A percentile compares a stretch with the other conserved stretches of the same genome.
Conservation (phyloP, 2,329 filamentous ascomycete genomes). For the Balansia obtecta region DNA sequence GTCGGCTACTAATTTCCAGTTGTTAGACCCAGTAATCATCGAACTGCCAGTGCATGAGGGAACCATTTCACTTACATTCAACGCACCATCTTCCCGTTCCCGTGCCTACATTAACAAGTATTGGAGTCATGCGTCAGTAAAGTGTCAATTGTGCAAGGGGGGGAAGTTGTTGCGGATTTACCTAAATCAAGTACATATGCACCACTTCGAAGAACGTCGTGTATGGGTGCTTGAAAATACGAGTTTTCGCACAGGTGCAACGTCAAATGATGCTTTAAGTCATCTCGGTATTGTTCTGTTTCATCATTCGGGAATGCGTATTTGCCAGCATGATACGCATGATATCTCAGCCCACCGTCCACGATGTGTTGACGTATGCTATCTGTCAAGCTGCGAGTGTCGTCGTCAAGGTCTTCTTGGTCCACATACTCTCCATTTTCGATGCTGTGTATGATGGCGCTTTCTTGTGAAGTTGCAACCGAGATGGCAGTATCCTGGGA, state of each 20-base stretch:
- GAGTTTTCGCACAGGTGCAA: conserved; percentile 25
- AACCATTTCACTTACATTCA: conserved; percentile 27
- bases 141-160: neutral
- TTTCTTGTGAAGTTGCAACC: conserved; percentile 19
- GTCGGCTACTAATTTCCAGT: conserved; percentile 28
- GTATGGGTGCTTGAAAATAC: conserved; percentile 32
- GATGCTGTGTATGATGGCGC: conserved; percentile 18
- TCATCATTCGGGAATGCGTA: conserved; percentile 33
- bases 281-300: conserved; percentile 28
- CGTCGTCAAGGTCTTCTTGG: conserved; percentile 14
- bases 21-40: neutral
- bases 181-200: conserved; percentile 35
- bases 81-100: conserved; percentile 40
- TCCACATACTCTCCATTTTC: conserved; percentile 19
- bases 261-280: conserved; percentile 28
- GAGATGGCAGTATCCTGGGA: conserved; percentile 13
- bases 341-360: conserved; percentile 27
- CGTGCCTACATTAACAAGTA: conserved; percentile 25
- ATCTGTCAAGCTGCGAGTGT: conserved; percentile 28
- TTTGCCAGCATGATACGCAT: conserved; percentile 28
- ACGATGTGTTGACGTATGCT: conserved; percentile 31
- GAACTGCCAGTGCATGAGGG: neutral
- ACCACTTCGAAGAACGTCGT: conserved; percentile 23
- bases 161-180: conserved; percentile 14
- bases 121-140: neutral